A percentile compares a stretch with the other conserved stretches of the same genome.
These are phyloP conservation scores for Crepidotus variabilis DNA, from an alignment of 768 basidiomycete genomes.

Conservation along the genomic window DNA sequence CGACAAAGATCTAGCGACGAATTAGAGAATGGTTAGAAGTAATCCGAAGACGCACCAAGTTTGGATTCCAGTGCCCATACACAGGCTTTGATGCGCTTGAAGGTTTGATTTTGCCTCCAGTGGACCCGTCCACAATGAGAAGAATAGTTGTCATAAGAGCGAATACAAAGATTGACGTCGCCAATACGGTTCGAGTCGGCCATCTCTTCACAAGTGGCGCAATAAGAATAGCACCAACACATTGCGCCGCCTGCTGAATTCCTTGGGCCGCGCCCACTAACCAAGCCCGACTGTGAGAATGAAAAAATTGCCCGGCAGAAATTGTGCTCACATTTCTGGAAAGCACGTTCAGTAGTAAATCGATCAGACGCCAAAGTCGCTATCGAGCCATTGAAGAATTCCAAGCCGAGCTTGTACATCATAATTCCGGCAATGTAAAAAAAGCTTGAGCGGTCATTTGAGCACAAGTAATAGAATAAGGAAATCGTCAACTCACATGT, in stretches of 20 bases:
- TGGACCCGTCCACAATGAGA: conserved; percentile 27
- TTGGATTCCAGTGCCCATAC: conserved; percentile 26
- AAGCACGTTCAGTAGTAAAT: conserved; percentile 21
- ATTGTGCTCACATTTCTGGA: conserved; percentile 23
- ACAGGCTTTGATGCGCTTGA: conserved; percentile 10
- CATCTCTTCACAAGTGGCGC: conserved; percentile 27
- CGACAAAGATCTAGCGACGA: conserved; percentile 22
- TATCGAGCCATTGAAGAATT: conserved; percentile 32
- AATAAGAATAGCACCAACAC: conserved; percentile 30
- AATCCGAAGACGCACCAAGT: conserved; percentile 16
- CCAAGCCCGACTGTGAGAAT: background rate
- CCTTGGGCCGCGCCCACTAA: conserved; percentile 28
- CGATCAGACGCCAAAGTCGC: conserved; percentile 29
- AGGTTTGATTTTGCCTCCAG: conserved; percentile 26
- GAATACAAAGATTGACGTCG: conserved; percentile 22
- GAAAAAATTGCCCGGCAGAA: background rate
- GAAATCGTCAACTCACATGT: conserved; percentile 18
- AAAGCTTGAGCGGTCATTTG: conserved; percentile 6
- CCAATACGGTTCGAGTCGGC: conserved; percentile 27
- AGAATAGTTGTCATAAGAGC: conserved; percentile 26
- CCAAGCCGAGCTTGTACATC: conserved; percentile 29
- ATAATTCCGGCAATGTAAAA: conserved; percentile 29
- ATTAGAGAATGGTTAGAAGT: background rate
- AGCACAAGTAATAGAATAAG: background rate
- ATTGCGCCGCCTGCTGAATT: conserved; percentile 30